Evolutionary conservation across 441 rosid species (phyloP), one percentile per base, ranked within the genome.

Genomic region (Erodium texanum): DNA sequence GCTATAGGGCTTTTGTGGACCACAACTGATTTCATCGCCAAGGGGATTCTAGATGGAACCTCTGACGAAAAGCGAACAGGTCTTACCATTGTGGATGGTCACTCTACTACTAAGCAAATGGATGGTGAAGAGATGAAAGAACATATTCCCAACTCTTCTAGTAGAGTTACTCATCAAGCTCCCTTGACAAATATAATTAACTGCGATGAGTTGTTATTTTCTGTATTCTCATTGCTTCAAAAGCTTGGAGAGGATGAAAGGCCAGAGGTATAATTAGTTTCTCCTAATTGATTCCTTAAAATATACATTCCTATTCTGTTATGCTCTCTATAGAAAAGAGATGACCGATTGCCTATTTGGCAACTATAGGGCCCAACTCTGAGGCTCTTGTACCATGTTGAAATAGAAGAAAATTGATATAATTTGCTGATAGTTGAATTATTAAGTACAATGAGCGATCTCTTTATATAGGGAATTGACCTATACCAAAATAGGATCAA

Each of bases 1-100:
- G 94, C 99, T 65, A 82, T 95, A 74, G 95, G 99, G 68, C 92
- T 95, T 70, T 77, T 95, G 70, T 95, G 99, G 99, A 92, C 96
- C 24, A 78, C 90, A 65, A 87, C 96, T 75, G 99, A 95, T 83
- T 92, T 95, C 79, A 76, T 95, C 71, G 94, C 86, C 18, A 92
- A 93, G 79, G 93, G 87, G 70, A 83, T 88, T 71, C 76, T 74
- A 67, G 77, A 70, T 38, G 82, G 79, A 66, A 59, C 79, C 74
- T 58, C 73, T 36, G 88, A 78, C 67, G 92, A 80, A 70, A 87
- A 80, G 78, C 86, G 78, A 80, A 74, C 82, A 70, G 87, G 96
- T 89, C 56, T 62, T 43, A 65, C 72, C 72, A 9, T 63, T 70
- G 22, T 23, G 20, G 81, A 70, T 78, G 78, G 50, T 63, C 75